Base-by-base conservation (phyloP, 192 early-diverging fungal species). In the Allomyces arbusculus region DNA sequence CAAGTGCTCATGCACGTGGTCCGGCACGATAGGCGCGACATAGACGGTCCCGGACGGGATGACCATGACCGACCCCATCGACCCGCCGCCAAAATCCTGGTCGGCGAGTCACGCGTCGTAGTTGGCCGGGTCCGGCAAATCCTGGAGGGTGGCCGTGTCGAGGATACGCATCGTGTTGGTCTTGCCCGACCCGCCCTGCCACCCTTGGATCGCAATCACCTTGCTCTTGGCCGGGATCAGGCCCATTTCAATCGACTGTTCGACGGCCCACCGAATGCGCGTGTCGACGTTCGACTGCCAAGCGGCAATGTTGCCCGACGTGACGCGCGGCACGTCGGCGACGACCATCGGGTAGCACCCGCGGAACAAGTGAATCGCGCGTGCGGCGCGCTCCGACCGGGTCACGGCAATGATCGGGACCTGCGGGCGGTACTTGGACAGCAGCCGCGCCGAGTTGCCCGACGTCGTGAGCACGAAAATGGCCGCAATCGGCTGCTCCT, bases 381-480 rank as follows among this genome's bases (percentile, higher is more conserved):
- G 83, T n/a, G 86, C 86, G 11, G 84, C 85, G 69, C 80, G 76
- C 69, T 76, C 79, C 69, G 84, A 78, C 70, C 89, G 85, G n/a
- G 95, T 98, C 40, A 98, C 86, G 55, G 90, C 91, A 44, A 98
- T 82, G 26, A 98, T 94, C 23, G 93, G 91, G 62, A 87, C 82
- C 63, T 86, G 80, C 26, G 95, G 95, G 44, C 91, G 85, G 76
- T 98, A 98, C 78, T 98, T 98, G 64, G 89, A 85, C 61, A 98
- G 80, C 62, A 89, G 78, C 58, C 86, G 85, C 55, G 95, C 93
- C 25, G 92, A 89, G 66, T 86, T 85, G 23, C 95, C 93, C 10
- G 85, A 74, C 66, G 77, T 85, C 26, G 93, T 83, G 24, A 95
- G 81, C 44, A 94, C 90, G 74, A 98, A 86, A 69, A 91, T 89